A percentile compares a stretch with the other conserved stretches of the same genome.
These are phyloP conservation scores for Trypanosoma boissoni DNA, from an alignment of 208 protist genomes.

Conservation along the genomic window DNA sequence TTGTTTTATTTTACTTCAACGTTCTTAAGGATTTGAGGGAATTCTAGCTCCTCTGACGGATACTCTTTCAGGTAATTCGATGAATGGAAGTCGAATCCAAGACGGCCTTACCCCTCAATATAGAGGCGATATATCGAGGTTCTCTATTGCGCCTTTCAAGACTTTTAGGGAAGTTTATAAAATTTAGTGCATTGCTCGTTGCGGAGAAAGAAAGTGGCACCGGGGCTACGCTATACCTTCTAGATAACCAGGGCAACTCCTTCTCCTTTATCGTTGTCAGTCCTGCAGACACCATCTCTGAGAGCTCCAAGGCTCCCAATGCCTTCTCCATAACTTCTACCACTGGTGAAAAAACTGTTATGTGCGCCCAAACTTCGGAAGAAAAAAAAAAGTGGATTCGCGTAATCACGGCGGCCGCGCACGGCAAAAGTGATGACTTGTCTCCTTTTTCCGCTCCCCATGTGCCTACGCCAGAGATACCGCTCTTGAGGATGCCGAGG, in stretches of 20 bases:
- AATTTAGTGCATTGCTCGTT: constrained; percentile 9
- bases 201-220: not conserved
- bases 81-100: constrained; percentile 20
- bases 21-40: too few species aligned
- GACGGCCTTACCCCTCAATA: not conserved
- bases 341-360: constrained; percentile 7
- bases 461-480: not conserved
- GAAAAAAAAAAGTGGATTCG: constrained; percentile 12
- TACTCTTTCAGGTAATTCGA: too few species aligned
- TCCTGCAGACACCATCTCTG: not conserved
- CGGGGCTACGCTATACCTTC: constrained; percentile 10
- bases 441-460: not conserved
- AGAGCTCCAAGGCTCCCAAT: constrained; percentile 6
- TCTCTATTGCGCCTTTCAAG: constrained; percentile 11
- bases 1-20: too few species aligned
- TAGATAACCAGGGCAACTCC: not conserved
- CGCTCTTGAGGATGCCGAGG: not conserved
- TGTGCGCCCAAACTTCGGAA: not conserved
- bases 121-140: not conserved
- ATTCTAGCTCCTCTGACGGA: too few species aligned
- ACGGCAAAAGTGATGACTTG: not conserved
- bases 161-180: constrained; percentile 4
- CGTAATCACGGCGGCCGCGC: not conserved
- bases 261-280: constrained; percentile 16
- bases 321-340: constrained; percentile 9